Percentiles rank a stretch among this genome's conserved stretches.
Evolutionary conservation across 2,329 filamentous ascomycete genomes (phyloP).

Genomic region (Hymenoscyphus scutula): DNA sequence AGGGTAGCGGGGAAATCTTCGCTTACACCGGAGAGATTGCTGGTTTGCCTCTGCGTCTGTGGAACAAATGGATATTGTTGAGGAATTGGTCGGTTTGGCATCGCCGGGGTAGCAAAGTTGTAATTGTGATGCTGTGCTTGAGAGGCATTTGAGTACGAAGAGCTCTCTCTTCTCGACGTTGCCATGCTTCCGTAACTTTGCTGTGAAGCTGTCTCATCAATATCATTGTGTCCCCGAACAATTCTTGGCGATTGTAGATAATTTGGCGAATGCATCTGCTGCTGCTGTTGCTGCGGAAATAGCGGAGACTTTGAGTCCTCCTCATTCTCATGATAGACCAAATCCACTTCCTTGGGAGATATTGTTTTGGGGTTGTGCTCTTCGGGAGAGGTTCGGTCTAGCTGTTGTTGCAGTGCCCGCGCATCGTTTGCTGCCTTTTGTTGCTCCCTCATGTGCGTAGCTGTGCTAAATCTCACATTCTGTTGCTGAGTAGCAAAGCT

Average conservation of each 20-base stretch:
- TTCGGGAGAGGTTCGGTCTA: conserved; percentile 39
- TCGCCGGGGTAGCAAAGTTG: conserved; percentile 45
- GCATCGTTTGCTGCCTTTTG: conserved; percentile 60
- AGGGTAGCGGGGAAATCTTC: conserved; percentile 36
- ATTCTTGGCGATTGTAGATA: conserved; percentile 28
- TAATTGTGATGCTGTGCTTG: conserved; percentile 35
- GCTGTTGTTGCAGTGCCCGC: conserved; percentile 39
- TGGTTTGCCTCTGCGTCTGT: conserved; percentile 28
- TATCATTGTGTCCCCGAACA: conserved; percentile 25
- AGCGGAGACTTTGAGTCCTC: conserved; percentile 69
- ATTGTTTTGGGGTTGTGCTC: conserved; percentile 75
- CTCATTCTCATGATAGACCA: conserved; percentile 79
- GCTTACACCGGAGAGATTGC: conserved; percentile 30
- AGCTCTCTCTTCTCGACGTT: conserved; percentile 40
- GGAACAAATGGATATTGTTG: conserved; percentile 37
- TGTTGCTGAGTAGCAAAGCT: conserved; percentile 37
- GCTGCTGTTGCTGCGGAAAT: conserved; percentile 60
- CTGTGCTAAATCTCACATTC: conserved; percentile 49
- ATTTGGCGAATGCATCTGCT: conserved; percentile 42
- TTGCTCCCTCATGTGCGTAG: conserved; percentile 59
- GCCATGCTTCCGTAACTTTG: conserved; percentile 44
- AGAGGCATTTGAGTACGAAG: conserved; percentile 35
- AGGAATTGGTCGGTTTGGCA: conserved; percentile 33
- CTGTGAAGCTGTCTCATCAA: conserved; percentile 40
- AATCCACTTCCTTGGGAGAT: conserved; percentile 85